Percentiles rank a stretch among this genome's conserved stretches.
Conservation (phyloP, 2,329 filamentous ascomycete species). For the Conoideocrella luteorostrata region DNA sequence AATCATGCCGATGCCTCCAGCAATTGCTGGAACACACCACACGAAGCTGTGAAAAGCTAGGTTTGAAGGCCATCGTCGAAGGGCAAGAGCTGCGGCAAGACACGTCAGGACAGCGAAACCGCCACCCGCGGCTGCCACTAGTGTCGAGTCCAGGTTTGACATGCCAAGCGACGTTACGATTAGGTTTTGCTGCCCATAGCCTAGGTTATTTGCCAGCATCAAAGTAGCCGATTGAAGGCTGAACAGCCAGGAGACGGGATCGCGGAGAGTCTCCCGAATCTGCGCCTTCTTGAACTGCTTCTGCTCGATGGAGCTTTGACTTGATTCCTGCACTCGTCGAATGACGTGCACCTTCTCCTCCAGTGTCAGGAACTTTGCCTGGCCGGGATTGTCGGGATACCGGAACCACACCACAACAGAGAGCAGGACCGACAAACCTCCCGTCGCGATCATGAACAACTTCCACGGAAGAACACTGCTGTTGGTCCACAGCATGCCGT, state of each 20-base stretch:
- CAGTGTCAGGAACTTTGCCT: conserved; percentile 30
- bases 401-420: conserved; percentile 27
- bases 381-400: conserved; percentile 32
- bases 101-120: conserved; percentile 27
- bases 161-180: conserved; percentile 29
- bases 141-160: conserved; percentile 29
- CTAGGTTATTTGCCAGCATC: conserved; percentile 32
- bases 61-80: conserved; percentile 24
- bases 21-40: conserved; percentile 21
- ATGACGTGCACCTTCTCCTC: conserved; percentile 35
- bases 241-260: conserved; percentile 27
- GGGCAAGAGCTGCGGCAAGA: conserved; percentile 23
- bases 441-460: conserved; percentile 32
- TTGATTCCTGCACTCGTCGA: conserved; percentile 23
- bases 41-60: conserved; percentile 23
- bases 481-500: conserved; percentile 32
- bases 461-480: conserved; percentile 30
- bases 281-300: conserved; percentile 28
- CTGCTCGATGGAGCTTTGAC: conserved; percentile 30
- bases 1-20: conserved; percentile 21
- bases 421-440: conserved; percentile 26
- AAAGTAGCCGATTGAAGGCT: conserved; percentile 24
- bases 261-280: conserved; percentile 20
- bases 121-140: conserved; percentile 30
- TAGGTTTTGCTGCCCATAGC: conserved; percentile 33